Evolutionary conservation across 129 eudicot species (phyloP), one percentile per base, ranked within the genome.

Genomic region (Chrysanthemum lavandulifolium): DNA sequence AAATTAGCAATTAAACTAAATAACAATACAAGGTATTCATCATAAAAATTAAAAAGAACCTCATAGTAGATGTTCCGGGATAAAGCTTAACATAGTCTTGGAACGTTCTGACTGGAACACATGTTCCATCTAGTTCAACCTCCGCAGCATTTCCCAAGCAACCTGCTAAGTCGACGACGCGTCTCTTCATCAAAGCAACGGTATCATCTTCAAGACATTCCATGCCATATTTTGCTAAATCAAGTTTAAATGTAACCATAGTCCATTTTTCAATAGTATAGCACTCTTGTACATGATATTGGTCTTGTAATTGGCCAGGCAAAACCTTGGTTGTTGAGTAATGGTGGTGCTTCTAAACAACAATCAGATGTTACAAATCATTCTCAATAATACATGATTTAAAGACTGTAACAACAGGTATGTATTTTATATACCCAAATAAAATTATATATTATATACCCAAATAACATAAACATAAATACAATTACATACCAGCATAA

Each of bases 181-280:
- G 88, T 82, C 90, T 94, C 67, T 86, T 94, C 98, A 94, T 94
- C 80, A 94, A 74, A 43, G 96, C 93, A 55, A 94, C 97, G 16
- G 90, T 97, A 73, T 94, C 98, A n/a, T 78, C 88, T 77, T 94
- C 97, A 1, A 94, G 79, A 25, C 85, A 76, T n/a, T 80, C 76
- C 97, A 94, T 87, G 58, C 83, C 81, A 77, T 87, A 94, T 68
- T 90, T 94, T 2, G 79, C 75, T 52, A 94, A 76, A 80, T 94
- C 98, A 7, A 97, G 98, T 86, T 90, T 90, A 45, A 87, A 94
- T 40, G 98, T 48, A 40, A 94, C 95, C 82, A 82, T 94, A 0
- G 98, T 94, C 98, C 97, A 94, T 68, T 94, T 94, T 68, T 94
- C 97, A 74, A 79, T 43, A 50, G 15, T 83, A 82, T 88, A 86